Percentiles rank a stretch among this genome's conserved stretches.
Conservation (phyloP, 148 eudicot species). For the Suaeda aralocaspica region DNA sequence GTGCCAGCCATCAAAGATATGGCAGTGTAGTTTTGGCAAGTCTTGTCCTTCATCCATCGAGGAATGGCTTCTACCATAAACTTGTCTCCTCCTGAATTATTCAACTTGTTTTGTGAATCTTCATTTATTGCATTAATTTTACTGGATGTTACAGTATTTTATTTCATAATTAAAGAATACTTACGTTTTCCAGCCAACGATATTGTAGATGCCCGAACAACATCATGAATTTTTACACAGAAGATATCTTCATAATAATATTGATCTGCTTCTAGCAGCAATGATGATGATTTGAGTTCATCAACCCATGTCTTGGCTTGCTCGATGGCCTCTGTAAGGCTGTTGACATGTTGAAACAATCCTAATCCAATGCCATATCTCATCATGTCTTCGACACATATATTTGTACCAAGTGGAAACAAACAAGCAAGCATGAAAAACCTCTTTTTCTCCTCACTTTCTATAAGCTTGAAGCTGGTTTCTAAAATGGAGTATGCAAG, state of each 20-base stretch:
- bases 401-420: slow-evolving; percentile 10
- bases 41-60: slow-evolving; percentile 9
- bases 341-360: slow-evolving; percentile 14
- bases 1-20: slow-evolving; percentile 14
- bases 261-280: too few relatives aligned
- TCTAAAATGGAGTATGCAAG: slow-evolving; percentile 3
- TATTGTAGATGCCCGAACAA: slow-evolving; percentile 15
- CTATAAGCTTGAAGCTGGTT: slow-evolving; percentile 21
- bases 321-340: slow-evolving; percentile 5
- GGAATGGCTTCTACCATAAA: slow-evolving; percentile 18
- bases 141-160: too few relatives aligned
- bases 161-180: too few relatives aligned
- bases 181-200: slow-evolving; percentile 6
- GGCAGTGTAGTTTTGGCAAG: slow-evolving; percentile 1
- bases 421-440: slow-evolving; percentile 23
- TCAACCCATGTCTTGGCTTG: slow-evolving; percentile 18
- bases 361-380: slow-evolving; percentile 21
- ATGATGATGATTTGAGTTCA: slow-evolving; percentile 18
- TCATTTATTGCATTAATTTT: too few relatives aligned
- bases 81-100: neutral
- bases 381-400: slow-evolving; percentile 12
- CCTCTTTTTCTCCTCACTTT: slow-evolving; percentile 15
- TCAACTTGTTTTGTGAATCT: too few relatives aligned
- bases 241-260: too few relatives aligned
- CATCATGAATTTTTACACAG: slow-evolving; percentile 21